Evolutionary conservation across 2,329 filamentous ascomycete species (phyloP).

Genomic region (Colletotrichum musae): DNA sequence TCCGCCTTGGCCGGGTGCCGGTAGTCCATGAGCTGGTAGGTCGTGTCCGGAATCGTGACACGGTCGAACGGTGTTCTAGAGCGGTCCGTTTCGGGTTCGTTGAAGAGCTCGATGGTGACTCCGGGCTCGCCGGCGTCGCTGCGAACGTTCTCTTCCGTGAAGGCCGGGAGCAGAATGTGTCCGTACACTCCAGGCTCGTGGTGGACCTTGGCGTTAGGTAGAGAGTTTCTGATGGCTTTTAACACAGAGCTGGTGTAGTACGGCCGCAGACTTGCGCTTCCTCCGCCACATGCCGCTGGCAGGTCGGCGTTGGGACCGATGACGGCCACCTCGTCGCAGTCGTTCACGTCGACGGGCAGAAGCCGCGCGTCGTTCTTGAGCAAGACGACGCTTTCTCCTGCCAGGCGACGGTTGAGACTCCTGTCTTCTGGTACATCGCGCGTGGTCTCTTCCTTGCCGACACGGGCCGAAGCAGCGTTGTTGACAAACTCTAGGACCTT

Average conservation of each 20-base stretch:
- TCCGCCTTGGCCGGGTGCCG: slow-evolving; percentile 63
- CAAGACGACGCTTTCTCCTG: slow-evolving; percentile 78
- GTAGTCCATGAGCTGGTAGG: slow-evolving; percentile 66
- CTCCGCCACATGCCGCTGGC: slow-evolving; percentile 73
- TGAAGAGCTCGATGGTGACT: slow-evolving; percentile 74
- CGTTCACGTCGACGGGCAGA: slow-evolving; percentile 74
- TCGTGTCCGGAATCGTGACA: slow-evolving; percentile 61
- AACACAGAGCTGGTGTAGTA: slow-evolving; percentile 81
- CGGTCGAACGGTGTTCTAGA: slow-evolving; percentile 65
- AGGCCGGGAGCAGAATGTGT: slow-evolving; percentile 73
- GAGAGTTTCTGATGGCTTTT: slow-evolving; percentile 74
- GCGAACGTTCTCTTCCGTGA: slow-evolving; percentile 64
- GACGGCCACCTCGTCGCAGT: slow-evolving; percentile 59
- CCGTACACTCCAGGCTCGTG: slow-evolving; percentile 70
- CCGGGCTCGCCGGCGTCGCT: slow-evolving; percentile 69
- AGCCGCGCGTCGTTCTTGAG: slow-evolving; percentile 78
- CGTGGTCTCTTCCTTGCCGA: slow-evolving; percentile 68
- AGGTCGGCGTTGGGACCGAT: slow-evolving; percentile 71
- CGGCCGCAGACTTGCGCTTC: slow-evolving; percentile 72
- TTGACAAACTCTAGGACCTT: slow-evolving; percentile 72
- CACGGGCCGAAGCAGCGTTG: slow-evolving; percentile 64
- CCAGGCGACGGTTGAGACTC: slow-evolving; percentile 74
- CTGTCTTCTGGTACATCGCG: slow-evolving; percentile 74
- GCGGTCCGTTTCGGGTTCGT: slow-evolving; percentile 63
- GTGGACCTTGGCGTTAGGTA: slow-evolving; percentile 62